Conservation (phyloP, 1,139 yeast species). For the Blastobotrys niveus region DNA sequence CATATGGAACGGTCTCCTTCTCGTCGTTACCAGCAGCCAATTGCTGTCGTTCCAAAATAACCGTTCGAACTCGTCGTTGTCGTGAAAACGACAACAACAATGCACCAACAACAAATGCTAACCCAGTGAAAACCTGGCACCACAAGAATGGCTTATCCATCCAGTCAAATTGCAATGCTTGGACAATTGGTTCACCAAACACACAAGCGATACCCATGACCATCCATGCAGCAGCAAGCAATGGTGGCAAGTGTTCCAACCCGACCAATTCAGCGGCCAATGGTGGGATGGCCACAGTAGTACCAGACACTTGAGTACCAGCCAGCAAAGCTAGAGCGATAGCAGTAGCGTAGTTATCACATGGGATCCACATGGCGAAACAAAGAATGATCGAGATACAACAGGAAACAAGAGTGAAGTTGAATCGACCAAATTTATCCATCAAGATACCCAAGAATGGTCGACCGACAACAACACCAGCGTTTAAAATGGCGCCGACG, state of each 20-base stretch:
- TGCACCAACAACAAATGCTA: conserved; percentile 27
- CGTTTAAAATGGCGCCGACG: conserved; percentile 48
- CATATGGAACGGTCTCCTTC: neutral
- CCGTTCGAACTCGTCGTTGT: neutral
- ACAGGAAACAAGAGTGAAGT: conserved; percentile 44
- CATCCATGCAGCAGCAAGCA: conserved; percentile 55
- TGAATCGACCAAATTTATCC: conserved; percentile 48
- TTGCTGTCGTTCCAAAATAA: neutral
- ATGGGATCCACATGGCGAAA: conserved; percentile 49
- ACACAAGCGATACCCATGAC: conserved; percentile 56
- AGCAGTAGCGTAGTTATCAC: conserved; percentile 34
- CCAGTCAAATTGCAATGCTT: conserved; percentile 35
- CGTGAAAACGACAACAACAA: conserved; percentile 26
- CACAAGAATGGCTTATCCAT: conserved; percentile 11
- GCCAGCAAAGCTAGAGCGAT: conserved; percentile 46
- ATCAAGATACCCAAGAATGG: conserved; percentile 46
- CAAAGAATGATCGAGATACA: conserved; percentile 35
- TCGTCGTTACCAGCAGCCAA: neutral
- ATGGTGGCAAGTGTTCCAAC: conserved; percentile 41
- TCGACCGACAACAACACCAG: conserved; percentile 46
- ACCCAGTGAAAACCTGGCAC: conserved; percentile 29
- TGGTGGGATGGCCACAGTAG: conserved; percentile 44
- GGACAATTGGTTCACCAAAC: conserved; percentile 49
- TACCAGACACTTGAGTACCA: conserved; percentile 47
- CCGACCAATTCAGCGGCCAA: conserved; percentile 58